A percentile compares a stretch with the other conserved stretches of the same genome.
Conservation (phyloP, 371 early-diverging fungal genomes). For the Circinella umbellata region DNA sequence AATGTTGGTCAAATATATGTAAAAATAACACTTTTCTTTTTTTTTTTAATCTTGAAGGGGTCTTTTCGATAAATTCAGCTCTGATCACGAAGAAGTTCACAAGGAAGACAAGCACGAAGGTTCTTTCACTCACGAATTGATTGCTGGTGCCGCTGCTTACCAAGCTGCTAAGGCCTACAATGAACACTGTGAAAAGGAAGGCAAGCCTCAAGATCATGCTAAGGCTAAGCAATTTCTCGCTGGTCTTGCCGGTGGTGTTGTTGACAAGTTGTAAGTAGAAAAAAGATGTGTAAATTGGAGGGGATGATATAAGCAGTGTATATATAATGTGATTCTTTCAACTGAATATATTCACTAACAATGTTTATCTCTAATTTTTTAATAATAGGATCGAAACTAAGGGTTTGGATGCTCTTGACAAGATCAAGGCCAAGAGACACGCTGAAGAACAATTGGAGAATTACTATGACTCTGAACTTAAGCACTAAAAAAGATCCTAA, state of each 20-base stretch:
- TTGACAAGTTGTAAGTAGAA: conserved; percentile 48
- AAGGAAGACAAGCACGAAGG: conserved; percentile 38
- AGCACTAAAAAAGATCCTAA: neutral
- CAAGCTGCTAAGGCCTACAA: conserved; percentile 55
- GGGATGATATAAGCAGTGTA: no score
- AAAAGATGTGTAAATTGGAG: no score
- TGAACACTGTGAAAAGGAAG: conserved; percentile 49
- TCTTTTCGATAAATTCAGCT: conserved; percentile 36
- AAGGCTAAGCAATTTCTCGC: conserved; percentile 58
- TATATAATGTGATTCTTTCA: no score
- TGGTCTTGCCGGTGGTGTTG: conserved; percentile 54
- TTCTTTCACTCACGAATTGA: conserved; percentile 52
- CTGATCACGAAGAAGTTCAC: conserved; percentile 33
- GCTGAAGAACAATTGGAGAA: conserved; percentile 40
- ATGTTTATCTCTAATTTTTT: neutral
- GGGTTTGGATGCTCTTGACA: conserved; percentile 54
- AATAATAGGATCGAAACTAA: conserved; percentile 47
- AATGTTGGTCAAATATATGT: no score
- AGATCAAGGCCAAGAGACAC: conserved; percentile 47
- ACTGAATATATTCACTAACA: neutral
- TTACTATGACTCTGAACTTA: conserved; percentile 29
- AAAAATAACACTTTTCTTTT: no score
- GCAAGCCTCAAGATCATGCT: conserved; percentile 49
- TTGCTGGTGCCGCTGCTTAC: conserved; percentile 57
- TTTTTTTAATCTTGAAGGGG: conserved; percentile 29